phyloP scores from a whole-genome alignment of 75 land plant species.

The Cunninghamia lanceolata region DNA sequence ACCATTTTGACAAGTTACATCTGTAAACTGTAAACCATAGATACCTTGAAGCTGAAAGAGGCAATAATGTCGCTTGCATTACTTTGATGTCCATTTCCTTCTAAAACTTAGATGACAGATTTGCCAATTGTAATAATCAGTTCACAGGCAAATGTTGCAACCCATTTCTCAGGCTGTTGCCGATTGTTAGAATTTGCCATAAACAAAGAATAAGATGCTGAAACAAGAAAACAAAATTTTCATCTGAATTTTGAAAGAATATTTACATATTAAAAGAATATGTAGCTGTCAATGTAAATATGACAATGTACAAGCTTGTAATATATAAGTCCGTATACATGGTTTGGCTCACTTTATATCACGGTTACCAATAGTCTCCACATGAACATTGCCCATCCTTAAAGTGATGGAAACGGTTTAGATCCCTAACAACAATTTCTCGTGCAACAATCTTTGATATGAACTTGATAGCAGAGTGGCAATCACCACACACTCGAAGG shows the following conservation, averaged over 20 bases:
- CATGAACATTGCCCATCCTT: constrained; percentile 13
- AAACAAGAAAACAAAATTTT: neutral
- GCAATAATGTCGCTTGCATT: neutral
- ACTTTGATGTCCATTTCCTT: neutral
- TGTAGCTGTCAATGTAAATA: neutral
- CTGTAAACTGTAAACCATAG: neutral
- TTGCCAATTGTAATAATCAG: neutral
- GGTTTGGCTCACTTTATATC: neutral
- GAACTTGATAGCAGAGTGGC: constrained; percentile 10
- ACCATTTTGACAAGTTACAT: neutral
- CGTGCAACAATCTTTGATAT: constrained; percentile 12
- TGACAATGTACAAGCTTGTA: neutral
- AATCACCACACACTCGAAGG: constrained; percentile 20
- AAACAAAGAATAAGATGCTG: neutral
- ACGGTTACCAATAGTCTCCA: constrained; percentile 4
- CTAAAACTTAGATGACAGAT: neutral
- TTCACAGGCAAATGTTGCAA: neutral
- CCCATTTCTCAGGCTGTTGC: neutral
- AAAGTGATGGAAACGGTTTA: constrained; percentile 11
- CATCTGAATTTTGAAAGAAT: neutral
- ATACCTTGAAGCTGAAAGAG: neutral
- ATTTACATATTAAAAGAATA: neutral
- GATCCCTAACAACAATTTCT: constrained; percentile 13
- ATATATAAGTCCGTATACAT: neutral
- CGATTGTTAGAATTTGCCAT: neutral